phyloP scores from a whole-genome alignment of 2,329 filamentous ascomycete genomes.

The Fulvia fulva region DNA sequence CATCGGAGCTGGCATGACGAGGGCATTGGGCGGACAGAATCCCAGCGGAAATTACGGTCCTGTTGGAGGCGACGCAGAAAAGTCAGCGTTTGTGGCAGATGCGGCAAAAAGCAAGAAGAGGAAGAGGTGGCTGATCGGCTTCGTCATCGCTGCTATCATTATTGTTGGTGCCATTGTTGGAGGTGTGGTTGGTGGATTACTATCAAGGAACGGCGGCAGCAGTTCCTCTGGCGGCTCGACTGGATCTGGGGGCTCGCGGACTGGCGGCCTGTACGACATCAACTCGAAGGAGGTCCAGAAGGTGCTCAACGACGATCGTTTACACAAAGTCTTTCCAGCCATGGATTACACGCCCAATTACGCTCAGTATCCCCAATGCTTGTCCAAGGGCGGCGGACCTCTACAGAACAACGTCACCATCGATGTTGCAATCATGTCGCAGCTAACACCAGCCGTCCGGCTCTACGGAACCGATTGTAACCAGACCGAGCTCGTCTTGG shows the following conservation, averaged over 20 bases:
- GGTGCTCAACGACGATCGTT: constrained; percentile 71
- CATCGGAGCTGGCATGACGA: constrained; percentile 37
- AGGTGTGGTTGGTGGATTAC: constrained; percentile 68
- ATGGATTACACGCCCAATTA: constrained; percentile 94
- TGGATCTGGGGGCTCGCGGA: constrained; percentile 2
- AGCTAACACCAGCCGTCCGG: constrained; percentile 81
- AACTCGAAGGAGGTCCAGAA: constrained; percentile 75
- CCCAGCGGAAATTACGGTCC: constrained; percentile 52
- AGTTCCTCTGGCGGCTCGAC: constrained; percentile 5
- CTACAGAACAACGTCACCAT: constrained; percentile 93
- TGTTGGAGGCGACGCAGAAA: constrained; percentile 53
- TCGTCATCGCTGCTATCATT: constrained; percentile 56
- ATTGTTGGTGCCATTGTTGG: constrained; percentile 68
- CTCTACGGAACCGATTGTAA: constrained; percentile 97
- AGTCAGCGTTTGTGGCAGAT: constrained; percentile 60
- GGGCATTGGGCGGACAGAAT: constrained; percentile 25
- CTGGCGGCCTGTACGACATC: constrained; percentile 58
- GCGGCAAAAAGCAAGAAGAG: constrained; percentile 62
- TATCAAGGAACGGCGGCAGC: constrained; percentile 45
- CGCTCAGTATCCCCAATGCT: constrained; percentile 81
- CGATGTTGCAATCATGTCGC: constrained; percentile 83
- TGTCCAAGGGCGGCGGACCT: constrained; percentile 61
- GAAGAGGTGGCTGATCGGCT: constrained; percentile 66
- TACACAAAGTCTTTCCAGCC: constrained; percentile 92
- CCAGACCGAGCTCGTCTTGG: constrained; percentile 88